These are phyloP conservation scores for Melaleuca quinquenervia DNA, from an alignment of 345 rosid genomes.

Conservation along the genomic window DNA sequence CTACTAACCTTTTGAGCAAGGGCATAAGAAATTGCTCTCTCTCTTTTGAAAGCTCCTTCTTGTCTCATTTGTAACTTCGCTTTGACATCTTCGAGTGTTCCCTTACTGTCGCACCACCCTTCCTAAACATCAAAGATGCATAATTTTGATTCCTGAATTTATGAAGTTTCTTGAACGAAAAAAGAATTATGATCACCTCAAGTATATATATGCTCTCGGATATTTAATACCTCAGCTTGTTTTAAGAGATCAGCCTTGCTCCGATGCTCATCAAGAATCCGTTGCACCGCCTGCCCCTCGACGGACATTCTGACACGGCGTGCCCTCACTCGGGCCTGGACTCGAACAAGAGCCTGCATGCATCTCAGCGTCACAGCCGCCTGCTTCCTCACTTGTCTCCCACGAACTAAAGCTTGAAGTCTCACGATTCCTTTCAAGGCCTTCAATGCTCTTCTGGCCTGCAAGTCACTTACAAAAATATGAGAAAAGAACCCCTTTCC, in stretches of 20 bases:
- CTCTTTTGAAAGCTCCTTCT: slow-evolving; percentile 89
- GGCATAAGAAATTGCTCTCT: slow-evolving; percentile 86
- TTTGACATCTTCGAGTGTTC: slow-evolving; percentile 73
- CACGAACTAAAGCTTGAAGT: slow-evolving; percentile 90
- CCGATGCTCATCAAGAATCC: slow-evolving; percentile 43
- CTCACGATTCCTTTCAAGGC: slow-evolving; percentile 92
- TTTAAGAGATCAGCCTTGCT: slow-evolving; percentile 59
- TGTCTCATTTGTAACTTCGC: slow-evolving; percentile 70
- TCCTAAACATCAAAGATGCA: slow-evolving; percentile 25
- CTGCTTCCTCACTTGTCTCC: slow-evolving; percentile 91
- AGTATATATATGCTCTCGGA: neutral
- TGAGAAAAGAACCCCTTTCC: neutral
- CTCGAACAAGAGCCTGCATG: slow-evolving; percentile 95
- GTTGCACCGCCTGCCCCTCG: slow-evolving; percentile 80
- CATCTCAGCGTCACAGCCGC: slow-evolving; percentile 92
- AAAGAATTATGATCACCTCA: neutral
- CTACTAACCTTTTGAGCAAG: slow-evolving; percentile 68
- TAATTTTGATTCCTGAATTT: neutral
- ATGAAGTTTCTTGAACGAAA: neutral
- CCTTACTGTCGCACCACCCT: slow-evolving; percentile 95
- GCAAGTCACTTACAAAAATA: neutral
- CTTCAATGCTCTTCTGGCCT: slow-evolving; percentile 88
- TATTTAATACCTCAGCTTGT: slow-evolving; percentile 57
- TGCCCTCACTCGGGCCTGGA: slow-evolving; percentile 96
- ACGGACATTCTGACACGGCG: slow-evolving; percentile 77